Conservation (phyloP, 441 rosid genomes). For the Croton setiger region DNA sequence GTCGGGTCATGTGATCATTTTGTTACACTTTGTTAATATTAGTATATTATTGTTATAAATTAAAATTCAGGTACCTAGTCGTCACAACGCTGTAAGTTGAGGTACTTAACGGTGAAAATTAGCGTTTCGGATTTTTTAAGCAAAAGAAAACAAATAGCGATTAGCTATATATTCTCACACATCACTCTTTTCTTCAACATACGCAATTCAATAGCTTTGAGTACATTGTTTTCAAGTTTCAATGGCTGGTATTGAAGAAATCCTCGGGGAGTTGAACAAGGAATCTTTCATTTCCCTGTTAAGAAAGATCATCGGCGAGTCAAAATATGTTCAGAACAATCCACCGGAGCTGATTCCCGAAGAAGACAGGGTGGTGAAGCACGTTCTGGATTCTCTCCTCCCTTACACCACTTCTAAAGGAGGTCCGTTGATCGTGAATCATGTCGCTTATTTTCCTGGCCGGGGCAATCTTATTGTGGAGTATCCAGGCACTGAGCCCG, state of each 20-base stretch:
- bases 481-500: constrained; percentile 83
- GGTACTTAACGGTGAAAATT: too few species aligned
- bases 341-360: constrained; percentile 91
- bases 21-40: too few species aligned
- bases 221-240: too few species aligned
- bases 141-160: too few species aligned
- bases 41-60: too few species aligned
- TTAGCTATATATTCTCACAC: too few species aligned
- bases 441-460: constrained; percentile 59
- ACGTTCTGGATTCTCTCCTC: constrained; percentile 64
- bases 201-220: too few species aligned
- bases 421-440: constrained; percentile 73
- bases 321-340: constrained; percentile 78
- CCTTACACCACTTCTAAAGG: constrained; percentile 75
- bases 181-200: too few species aligned
- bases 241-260: constrained; percentile 31
- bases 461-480: constrained; percentile 93
- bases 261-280: constrained; percentile 58
- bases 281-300: constrained; percentile 65
- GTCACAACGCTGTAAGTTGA: too few species aligned
- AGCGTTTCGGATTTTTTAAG: too few species aligned
- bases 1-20: too few species aligned
- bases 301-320: constrained; percentile 73
- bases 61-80: too few species aligned
- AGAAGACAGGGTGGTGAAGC: constrained; percentile 77